phyloP scores from a whole-genome alignment of 2,329 filamentous ascomycete species.

The Neonectria magnoliae region DNA sequence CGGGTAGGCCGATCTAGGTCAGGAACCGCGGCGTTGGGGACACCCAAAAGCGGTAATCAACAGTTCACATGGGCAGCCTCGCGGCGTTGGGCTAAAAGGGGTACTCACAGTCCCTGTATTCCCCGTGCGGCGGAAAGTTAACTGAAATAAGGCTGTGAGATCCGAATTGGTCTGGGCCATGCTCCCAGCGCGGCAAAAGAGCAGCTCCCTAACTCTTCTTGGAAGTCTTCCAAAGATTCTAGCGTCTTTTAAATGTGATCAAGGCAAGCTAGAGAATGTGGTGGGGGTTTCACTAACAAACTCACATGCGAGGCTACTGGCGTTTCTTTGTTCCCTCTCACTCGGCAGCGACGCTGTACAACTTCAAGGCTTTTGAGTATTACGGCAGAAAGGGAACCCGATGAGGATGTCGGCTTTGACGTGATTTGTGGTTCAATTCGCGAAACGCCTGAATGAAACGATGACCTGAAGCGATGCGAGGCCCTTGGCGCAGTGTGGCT shows the following conservation, averaged over 20 bases:
- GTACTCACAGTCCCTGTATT: background rate
- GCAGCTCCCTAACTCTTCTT: slow-evolving; percentile 26
- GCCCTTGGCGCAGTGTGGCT: slow-evolving; percentile 14
- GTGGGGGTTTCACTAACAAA: slow-evolving; percentile 13
- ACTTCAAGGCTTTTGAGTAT: background rate
- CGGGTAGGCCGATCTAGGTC: slow-evolving; percentile 1
- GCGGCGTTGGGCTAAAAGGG: slow-evolving; percentile 5
- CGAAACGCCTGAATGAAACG: background rate
- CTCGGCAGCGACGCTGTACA: background rate
- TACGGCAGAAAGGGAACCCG: background rate
- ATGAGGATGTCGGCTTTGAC: background rate
- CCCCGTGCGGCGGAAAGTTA: background rate
- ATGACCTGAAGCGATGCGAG: background rate
- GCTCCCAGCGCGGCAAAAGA: background rate
- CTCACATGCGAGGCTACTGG: background rate
- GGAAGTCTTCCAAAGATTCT: slow-evolving; percentile 38
- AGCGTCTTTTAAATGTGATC: slow-evolving; percentile 32
- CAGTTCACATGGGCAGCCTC: background rate
- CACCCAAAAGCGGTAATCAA: background rate
- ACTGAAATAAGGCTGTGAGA: background rate
- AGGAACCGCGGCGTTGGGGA: background rate
- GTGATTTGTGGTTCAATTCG: background rate
- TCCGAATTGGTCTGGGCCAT: slow-evolving; percentile 1
- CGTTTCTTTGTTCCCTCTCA: background rate
- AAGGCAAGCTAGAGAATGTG: slow-evolving; percentile 21